Conservation (phyloP, 257 asterid species). For the Anisodus tanguticus region DNA sequence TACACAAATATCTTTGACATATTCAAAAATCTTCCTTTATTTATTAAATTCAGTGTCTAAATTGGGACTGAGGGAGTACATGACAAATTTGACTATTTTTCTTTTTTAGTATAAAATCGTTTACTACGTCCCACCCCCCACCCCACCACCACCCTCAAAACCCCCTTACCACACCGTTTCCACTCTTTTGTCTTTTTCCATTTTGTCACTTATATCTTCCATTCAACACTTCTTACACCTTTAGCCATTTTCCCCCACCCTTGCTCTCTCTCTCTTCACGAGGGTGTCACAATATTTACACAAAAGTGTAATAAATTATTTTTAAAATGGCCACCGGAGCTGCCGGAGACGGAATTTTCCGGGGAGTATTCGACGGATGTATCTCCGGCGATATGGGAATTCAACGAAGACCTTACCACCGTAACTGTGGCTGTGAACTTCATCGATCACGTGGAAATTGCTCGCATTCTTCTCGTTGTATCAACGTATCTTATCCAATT, state of each 20-base stretch:
- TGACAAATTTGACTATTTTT: too few species aligned
- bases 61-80: too few species aligned
- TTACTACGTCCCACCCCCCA: too few species aligned
- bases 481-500: conserved; percentile 54
- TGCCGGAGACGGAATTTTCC: conserved; percentile 60
- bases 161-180: neutral
- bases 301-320: neutral
- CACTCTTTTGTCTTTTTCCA: neutral
- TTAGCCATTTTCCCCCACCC: neutral
- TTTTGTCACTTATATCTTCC: neutral
- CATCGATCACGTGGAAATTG: conserved; percentile 57
- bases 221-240: neutral
- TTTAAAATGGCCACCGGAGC: conserved; percentile 60
- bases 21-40: too few species aligned
- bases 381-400: conserved; percentile 59
- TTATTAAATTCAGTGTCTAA: too few species aligned
- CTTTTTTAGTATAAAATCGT: too few species aligned
- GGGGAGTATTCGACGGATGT: conserved; percentile 60
- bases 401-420: conserved; percentile 71
- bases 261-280: neutral
- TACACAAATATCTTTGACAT: too few species aligned
- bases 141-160: too few species aligned
- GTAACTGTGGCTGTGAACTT: conserved; percentile 68
- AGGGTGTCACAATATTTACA: neutral
- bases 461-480: conserved; percentile 44